These are phyloP conservation scores for Diplotaxis tenuifolia DNA, from an alignment of 345 rosid genomes.

Conservation along the genomic window DNA sequence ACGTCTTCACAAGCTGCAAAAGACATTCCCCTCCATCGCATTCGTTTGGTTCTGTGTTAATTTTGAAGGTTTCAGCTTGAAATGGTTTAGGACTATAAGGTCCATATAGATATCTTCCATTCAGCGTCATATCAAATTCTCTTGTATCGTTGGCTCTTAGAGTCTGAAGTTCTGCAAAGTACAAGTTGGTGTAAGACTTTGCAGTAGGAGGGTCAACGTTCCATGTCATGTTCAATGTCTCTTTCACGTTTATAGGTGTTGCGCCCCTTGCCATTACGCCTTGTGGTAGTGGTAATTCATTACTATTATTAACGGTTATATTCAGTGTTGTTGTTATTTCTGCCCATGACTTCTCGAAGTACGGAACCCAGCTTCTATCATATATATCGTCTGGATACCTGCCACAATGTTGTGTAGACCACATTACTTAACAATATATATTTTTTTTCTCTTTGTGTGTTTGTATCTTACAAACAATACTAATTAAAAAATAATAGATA, in stretches of 20 bases:
- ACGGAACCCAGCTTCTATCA: constrained; percentile 22
- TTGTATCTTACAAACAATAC: neutral
- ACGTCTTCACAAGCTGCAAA: neutral
- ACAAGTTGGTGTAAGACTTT: constrained; percentile 24
- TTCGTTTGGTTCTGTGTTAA: neutral
- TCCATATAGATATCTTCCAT: constrained; percentile 35
- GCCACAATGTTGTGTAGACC: constrained; percentile 1
- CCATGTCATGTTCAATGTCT: constrained; percentile 9
- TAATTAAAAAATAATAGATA: neutral
- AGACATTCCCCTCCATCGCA: neutral
- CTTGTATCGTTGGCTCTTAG: constrained; percentile 44
- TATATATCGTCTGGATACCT: constrained; percentile 30
- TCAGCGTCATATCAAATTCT: constrained; percentile 36
- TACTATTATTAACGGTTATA: neutral
- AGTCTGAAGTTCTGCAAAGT: constrained; percentile 49
- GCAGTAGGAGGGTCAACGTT: neutral
- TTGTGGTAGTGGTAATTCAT: constrained; percentile 20
- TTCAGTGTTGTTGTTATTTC: constrained; percentile 3
- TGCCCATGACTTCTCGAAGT: constrained; percentile 12
- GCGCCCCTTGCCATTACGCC: constrained; percentile 11
- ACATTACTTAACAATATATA: neutral
- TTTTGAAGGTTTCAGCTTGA: constrained; percentile 4
- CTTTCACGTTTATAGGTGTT: neutral
- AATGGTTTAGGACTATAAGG: constrained; percentile 36
- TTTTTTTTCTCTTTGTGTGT: neutral